Percentiles rank a stretch among this genome's conserved stretches.
Evolutionary conservation across 352 stramenopile species (phyloP).

Genomic region (Pythium aphanidermatum): DNA sequence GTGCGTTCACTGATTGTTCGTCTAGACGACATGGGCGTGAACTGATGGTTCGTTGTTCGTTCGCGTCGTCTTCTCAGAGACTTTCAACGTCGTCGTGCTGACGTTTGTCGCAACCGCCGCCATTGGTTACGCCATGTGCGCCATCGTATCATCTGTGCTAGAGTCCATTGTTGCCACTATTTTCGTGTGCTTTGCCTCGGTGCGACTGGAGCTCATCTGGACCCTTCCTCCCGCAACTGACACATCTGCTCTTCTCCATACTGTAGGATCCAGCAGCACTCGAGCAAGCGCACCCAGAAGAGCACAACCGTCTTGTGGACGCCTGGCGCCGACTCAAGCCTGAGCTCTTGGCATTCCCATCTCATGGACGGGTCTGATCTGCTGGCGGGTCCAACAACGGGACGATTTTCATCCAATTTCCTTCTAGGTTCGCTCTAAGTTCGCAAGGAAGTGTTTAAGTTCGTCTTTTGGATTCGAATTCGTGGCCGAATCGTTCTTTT

Average conservation of each 20-base stretch:
- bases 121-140: constrained; percentile 83
- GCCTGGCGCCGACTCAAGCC: constrained; percentile 68
- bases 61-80: constrained; percentile 35
- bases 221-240: no score
- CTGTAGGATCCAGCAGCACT: constrained; percentile 58
- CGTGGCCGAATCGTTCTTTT: no score
- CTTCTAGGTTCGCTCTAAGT: no score
- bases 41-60: no score
- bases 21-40: not conserved
- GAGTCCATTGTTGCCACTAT: constrained; percentile 83
- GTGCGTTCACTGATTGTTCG: constrained; percentile 28
- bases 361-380: constrained; percentile 16
- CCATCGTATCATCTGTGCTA: constrained; percentile 75
- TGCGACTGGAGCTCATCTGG: constrained; percentile 20
- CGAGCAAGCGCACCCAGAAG: constrained; percentile 61
- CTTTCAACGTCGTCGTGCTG: constrained; percentile 76
- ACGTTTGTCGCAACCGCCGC: constrained; percentile 67
- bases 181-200: constrained; percentile 85
- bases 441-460: no score
- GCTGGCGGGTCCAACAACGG: no score
- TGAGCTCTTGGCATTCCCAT: constrained; percentile 37
- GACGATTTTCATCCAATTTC: no score
- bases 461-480: no score
- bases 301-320: constrained; percentile 63
- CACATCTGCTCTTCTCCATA: constrained; percentile 20